These are phyloP conservation scores for Tricholoma flavovirens DNA, from an alignment of 768 basidiomycete species.

Conservation along the genomic window DNA sequence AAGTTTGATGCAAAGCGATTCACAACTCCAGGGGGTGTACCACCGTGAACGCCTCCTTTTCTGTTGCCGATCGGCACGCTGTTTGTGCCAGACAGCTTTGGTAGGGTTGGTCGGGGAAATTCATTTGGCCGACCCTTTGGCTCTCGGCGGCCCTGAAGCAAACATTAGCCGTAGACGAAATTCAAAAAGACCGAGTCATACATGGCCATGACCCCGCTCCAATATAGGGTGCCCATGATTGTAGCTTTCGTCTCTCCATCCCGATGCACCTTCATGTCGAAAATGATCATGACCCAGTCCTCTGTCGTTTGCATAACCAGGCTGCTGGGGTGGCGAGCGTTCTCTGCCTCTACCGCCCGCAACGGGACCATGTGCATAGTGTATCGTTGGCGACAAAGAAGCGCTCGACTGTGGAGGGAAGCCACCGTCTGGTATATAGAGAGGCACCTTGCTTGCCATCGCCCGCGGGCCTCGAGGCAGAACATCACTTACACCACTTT, in stretches of 20 bases:
- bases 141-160: slow-evolving; percentile 19
- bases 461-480: slow-evolving; percentile 24
- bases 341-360: slow-evolving; percentile 6
- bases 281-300: slow-evolving; percentile 1
- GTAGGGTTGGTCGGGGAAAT: slow-evolving; percentile 11
- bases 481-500: slow-evolving; percentile 5
- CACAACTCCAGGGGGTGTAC: background rate
- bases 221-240: background rate
- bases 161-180: background rate
- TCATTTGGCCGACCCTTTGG: slow-evolving; percentile 20
- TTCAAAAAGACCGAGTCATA: background rate
- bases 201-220: slow-evolving; percentile 6
- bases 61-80: slow-evolving; percentile 33
- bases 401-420: background rate
- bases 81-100: slow-evolving; percentile 28
- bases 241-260: slow-evolving; percentile 10
- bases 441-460: slow-evolving; percentile 17
- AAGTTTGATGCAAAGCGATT: slow-evolving; percentile 1
- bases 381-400: slow-evolving; percentile 9
- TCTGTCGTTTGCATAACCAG: background rate
- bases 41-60: slow-evolving; percentile 7
- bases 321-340: slow-evolving; percentile 16
- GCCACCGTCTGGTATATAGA: background rate
- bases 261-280: slow-evolving; percentile 1
- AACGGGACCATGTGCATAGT: slow-evolving; percentile 2